Base-by-base conservation (phyloP, 1,139 yeast species). In the Diutina neorugosa region DNA sequence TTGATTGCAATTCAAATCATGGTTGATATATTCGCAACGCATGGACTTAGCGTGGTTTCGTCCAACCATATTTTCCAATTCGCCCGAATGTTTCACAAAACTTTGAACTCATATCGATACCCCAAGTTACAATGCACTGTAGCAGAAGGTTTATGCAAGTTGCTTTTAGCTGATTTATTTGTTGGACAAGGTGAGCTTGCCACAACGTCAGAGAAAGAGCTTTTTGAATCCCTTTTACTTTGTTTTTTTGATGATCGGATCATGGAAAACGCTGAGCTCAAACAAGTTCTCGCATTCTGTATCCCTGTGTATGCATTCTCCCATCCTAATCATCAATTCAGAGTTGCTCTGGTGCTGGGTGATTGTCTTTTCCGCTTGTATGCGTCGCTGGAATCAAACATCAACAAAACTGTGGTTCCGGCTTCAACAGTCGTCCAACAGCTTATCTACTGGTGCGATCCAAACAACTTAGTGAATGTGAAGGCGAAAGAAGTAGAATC, bases 261-360 rank as follows among this genome's bases (percentile, higher is more conserved):
- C 52, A 67, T 78, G 4, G 67, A 71, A 14, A 89, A 90, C 60
- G 84, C 80, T 56, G 81, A 82, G 18, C 71, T 91, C 57, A 77
- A 84, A 54, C 98, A 93, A 67, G 86, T 88, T 1, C 78, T 91
- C 56, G 82, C 95, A 11, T 90, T 88, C 63, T 90, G 96, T 63
- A 75, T 93, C 43, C 98, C 98, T 0, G 96, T 88, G 0, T 90
- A 88, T 64, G 85, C 95, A 41, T 87, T 81, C 63, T 86, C 96
- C 44, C 91, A 86, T 59, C 70, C 76, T 1, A 73, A 71, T 27
- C 96, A 90, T 65, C 97, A 90, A 65, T 74, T 76, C 52, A 74
- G 84, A 56, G 70, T 91, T 62, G 78, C 84, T 6, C 70, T 79
- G 21, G 75, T 85, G 18, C 82, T 83, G 20, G 82, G 85, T 2